Evolutionary conservation across 164 flowering plant genomes (phyloP), one percentile per base, ranked within the genome.

Genomic region (Chloranthus sessilifolius): DNA sequence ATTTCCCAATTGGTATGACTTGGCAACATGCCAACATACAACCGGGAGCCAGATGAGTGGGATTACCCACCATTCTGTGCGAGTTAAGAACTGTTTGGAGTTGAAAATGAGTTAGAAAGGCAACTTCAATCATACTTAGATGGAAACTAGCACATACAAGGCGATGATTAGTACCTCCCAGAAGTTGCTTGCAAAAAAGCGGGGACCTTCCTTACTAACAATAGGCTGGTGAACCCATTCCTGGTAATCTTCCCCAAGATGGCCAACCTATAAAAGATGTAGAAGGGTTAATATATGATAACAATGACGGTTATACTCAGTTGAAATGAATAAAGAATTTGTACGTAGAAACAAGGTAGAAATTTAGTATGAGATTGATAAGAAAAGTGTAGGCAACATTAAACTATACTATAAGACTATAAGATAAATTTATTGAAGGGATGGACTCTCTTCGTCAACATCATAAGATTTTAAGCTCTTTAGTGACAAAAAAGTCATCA

Each of bases 191-290:
- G 49, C 72, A 35, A 92, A 92, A 56, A 85, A 85, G 1, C 96
- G 76, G 41, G 98, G 98, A 19, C 96, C 83, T 67, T 82, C 91
- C 73, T 71, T 84, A 76, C 74, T 58, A 23, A 79, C 86, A 59
- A 92, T 88, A 46, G 98, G 96, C 56, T 82, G 88, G 68, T 92
- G 96, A 71, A 83, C 85, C 98, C 98, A 91, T 46, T 85, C 87
- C 53, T 92, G 77, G 55, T 92, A 92, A 42, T 59, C 65, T 69
- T 82, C 94, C 56, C 96, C 99, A 61, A 92, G 94, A 72, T 88
- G 84, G 46, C 99, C 99, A 64, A 92, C 99, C 99, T 92, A 68
- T 34, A 21, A 60, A 54, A 42, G 25, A 42, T 10, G 14, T 5
- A 36, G 4, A 51, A 25, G 16, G 56, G 49, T 23, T 15, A 33